Evolutionary conservation across 805 yeast species (phyloP).

Genomic region (Ascoidea asiatica): DNA sequence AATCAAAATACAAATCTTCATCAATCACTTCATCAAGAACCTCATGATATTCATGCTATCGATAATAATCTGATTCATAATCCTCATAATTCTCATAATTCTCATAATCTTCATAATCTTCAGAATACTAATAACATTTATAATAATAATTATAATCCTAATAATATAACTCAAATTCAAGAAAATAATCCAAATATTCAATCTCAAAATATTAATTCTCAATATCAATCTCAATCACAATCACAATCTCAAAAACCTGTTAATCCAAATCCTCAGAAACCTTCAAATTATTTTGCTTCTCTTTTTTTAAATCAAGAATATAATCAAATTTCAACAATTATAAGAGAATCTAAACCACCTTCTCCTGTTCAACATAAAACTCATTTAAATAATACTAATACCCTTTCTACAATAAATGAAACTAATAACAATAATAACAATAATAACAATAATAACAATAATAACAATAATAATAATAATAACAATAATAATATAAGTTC

Average conservation of each 20-base stretch:
- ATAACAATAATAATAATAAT: conserved; percentile 8
- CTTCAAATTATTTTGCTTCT: not conserved
- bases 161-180: not conserved
- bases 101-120: conserved; percentile 3
- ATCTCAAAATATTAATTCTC: no score
- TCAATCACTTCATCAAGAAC: not conserved
- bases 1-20: not conserved
- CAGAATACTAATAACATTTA: conserved; percentile 4
- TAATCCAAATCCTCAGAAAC: not conserved
- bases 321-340: conserved; percentile 14
- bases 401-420: conserved; percentile 6
- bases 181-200: conserved; percentile 3
- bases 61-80: conserved; percentile 15
- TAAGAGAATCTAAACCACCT: conserved; percentile 21
- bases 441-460: conserved; percentile 10
- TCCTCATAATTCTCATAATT: conserved; percentile 10
- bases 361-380: conserved; percentile 20
- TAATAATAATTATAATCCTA: conserved; percentile 1
- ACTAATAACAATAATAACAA: conserved; percentile 8
- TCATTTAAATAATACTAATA: conserved; percentile 5
- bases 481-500: not conserved
- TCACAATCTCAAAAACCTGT: not conserved
- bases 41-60: conserved; percentile 21
- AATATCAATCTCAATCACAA: not conserved
- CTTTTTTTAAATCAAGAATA: conserved; percentile 6